phyloP scores from a whole-genome alignment of 805 yeast genomes.

The Suhomyces canberraensis region DNA sequence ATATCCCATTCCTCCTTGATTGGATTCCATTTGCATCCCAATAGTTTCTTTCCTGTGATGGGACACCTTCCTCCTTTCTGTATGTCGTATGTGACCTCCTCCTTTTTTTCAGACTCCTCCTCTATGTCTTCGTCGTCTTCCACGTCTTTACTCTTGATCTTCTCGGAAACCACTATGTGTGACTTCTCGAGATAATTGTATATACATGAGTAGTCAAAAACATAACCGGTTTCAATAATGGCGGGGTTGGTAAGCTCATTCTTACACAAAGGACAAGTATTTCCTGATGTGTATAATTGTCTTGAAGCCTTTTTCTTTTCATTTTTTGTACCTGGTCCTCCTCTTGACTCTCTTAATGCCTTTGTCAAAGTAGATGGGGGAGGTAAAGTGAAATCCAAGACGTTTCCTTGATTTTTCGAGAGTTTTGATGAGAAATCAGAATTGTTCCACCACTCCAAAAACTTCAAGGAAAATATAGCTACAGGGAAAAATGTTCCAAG shows the following conservation, averaged over 20 bases:
- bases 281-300: constrained; percentile 27
- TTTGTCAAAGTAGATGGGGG: constrained; percentile 37
- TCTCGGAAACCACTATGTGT: constrained; percentile 28
- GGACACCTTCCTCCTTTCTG: constrained; percentile 76
- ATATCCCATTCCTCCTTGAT: constrained; percentile 62
- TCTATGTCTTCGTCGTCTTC: constrained; percentile 14
- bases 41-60: constrained; percentile 64
- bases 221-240: constrained; percentile 86
- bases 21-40: constrained; percentile 68
- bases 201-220: constrained; percentile 86
- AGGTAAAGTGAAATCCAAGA: constrained; percentile 48
- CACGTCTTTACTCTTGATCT: constrained; percentile 11
- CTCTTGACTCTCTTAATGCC: constrained; percentile 7
- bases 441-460: constrained; percentile 90
- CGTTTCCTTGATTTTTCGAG: constrained; percentile 45
- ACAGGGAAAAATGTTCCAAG: constrained; percentile 66
- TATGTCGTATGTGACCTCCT: constrained; percentile 22
- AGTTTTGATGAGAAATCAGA: constrained; percentile 65
- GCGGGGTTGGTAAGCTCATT: constrained; percentile 72
- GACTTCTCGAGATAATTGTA: constrained; percentile 56
- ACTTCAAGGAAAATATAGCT: constrained; percentile 76
- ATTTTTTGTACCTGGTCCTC: constrained; percentile 6
- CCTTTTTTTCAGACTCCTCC: constrained; percentile 8
- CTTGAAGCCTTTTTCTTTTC: constrained; percentile 9
- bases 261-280: constrained; percentile 68